A percentile compares a stretch with the other conserved stretches of the same genome.
phyloP scores from a whole-genome alignment of 805 yeast species.

The Candida schatavii region DNA sequence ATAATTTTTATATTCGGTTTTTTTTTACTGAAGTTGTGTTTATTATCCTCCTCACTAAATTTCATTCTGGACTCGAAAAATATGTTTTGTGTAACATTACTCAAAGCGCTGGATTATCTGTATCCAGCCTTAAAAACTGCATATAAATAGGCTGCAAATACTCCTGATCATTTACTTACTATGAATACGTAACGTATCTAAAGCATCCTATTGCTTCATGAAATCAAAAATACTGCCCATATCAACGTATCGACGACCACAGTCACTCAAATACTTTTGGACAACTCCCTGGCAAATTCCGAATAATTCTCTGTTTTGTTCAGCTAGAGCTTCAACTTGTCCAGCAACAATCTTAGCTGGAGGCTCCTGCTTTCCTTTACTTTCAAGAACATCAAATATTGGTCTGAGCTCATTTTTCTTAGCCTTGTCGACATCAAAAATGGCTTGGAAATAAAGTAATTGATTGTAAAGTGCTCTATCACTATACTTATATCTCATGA shows the following conservation, averaged over 20 bases:
- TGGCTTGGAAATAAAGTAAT: conserved; percentile 68
- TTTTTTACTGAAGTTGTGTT: neutral
- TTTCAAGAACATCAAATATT: conserved; percentile 36
- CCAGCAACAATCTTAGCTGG: conserved; percentile 40
- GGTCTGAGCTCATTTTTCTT: conserved; percentile 57
- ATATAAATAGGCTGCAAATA: too few species aligned
- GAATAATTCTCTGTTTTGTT: conserved; percentile 70
- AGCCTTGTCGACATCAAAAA: conserved; percentile 82
- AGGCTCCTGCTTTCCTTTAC: conserved; percentile 19
- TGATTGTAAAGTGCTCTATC: conserved; percentile 86
- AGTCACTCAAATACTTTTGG: conserved; percentile 68
- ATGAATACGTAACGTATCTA: too few species aligned
- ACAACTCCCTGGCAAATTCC: conserved; percentile 55
- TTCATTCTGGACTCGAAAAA: neutral
- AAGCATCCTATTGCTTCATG: conserved; percentile 39
- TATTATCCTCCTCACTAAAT: neutral
- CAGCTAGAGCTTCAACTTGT: conserved; percentile 70
- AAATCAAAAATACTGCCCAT: conserved; percentile 76
- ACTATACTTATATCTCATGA: conserved; percentile 70
- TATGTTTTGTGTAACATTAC: neutral
- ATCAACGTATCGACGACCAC: conserved; percentile 88
- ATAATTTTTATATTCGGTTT: too few species aligned
- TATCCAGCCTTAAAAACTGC: too few species aligned
- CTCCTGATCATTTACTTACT: too few species aligned
- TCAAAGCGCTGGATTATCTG: neutral